Percentiles rank a stretch among this genome's conserved stretches.
These are phyloP conservation scores for Coemansia sp. DNA, from an alignment of 192 early-diverging fungal species.

Conservation along the genomic window DNA sequence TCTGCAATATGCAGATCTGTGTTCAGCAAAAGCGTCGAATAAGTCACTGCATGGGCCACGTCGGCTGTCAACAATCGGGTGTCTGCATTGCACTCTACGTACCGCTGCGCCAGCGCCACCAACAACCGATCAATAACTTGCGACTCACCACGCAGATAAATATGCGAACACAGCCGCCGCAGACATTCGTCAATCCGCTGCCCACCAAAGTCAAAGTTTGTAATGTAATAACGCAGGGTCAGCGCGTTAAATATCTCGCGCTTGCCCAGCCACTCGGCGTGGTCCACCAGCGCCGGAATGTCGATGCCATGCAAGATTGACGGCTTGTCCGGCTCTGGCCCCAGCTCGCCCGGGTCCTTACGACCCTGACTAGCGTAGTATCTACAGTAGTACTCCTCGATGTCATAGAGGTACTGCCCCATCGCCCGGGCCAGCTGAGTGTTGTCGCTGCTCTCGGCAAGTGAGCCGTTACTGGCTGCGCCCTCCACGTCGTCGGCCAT, in stretches of 20 bases:
- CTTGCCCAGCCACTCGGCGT: constrained; percentile 56
- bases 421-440: constrained; percentile 38
- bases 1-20: constrained; percentile 93
- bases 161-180: constrained; percentile 71
- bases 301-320: constrained; percentile 38
- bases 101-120: constrained; percentile 77
- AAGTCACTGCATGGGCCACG: constrained; percentile 82
- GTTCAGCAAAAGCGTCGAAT: constrained; percentile 85
- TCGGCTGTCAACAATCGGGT: constrained; percentile 57
- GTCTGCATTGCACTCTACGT: constrained; percentile 79
- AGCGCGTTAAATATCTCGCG: constrained; percentile 59
- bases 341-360: constrained; percentile 3
- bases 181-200: constrained; percentile 78
- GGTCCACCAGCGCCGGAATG: constrained; percentile 33
- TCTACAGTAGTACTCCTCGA: constrained; percentile 41
- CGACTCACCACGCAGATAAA: constrained; percentile 86
- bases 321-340: constrained; percentile 26
- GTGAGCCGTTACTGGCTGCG: neutral
- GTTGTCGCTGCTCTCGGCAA: constrained; percentile 14
- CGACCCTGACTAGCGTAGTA: constrained; percentile 14
- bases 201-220: constrained; percentile 72
- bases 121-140: constrained; percentile 92
- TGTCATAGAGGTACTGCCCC: constrained; percentile 49
- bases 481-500: neutral
- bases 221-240: constrained; percentile 69